Conservation (phyloP, 2,329 filamentous ascomycete species). For the Amauroascus verrucosus region DNA sequence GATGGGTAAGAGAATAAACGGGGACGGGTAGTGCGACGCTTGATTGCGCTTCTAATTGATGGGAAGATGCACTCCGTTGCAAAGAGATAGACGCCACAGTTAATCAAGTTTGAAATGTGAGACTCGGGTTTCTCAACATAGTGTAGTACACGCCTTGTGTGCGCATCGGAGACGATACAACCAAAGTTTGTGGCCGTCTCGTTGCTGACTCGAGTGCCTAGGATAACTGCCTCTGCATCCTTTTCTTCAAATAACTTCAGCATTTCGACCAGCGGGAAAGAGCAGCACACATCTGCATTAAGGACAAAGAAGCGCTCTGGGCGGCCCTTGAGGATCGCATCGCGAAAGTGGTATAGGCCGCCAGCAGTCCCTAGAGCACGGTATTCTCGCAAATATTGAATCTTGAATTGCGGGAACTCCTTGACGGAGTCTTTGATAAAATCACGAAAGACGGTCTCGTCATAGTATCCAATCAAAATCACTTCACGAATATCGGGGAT, state of each 20-base stretch:
- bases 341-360: conserved; percentile 96
- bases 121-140: conserved; percentile 99
- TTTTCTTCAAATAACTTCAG: conserved; percentile 86
- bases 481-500: conserved; percentile 91
- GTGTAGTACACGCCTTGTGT: conserved; percentile 91
- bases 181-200: conserved; percentile 94
- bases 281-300: conserved; percentile 98
- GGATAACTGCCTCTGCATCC: conserved; percentile 90
- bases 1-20: conserved; percentile 91
- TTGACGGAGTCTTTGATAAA: conserved; percentile 87
- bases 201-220: conserved; percentile 82
- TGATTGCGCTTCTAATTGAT: conserved; percentile 86
- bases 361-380: conserved; percentile 91
- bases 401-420: conserved; percentile 76
- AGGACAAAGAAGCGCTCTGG: conserved; percentile 94
- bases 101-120: conserved; percentile 96
- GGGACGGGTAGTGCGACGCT: conserved; percentile 83
- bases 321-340: conserved; percentile 91
- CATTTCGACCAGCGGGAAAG: conserved; percentile 93
- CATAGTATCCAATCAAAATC: conserved; percentile 97
- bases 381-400: conserved; percentile 96
- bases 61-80: conserved; percentile 93
- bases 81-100: conserved; percentile 98
- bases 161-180: conserved; percentile 89
- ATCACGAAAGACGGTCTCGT: conserved; percentile 91